Evolutionary conservation across 148 eudicot genomes (phyloP), one percentile per base, ranked within the genome.

Genomic region (Simmondsia chinensis): DNA sequence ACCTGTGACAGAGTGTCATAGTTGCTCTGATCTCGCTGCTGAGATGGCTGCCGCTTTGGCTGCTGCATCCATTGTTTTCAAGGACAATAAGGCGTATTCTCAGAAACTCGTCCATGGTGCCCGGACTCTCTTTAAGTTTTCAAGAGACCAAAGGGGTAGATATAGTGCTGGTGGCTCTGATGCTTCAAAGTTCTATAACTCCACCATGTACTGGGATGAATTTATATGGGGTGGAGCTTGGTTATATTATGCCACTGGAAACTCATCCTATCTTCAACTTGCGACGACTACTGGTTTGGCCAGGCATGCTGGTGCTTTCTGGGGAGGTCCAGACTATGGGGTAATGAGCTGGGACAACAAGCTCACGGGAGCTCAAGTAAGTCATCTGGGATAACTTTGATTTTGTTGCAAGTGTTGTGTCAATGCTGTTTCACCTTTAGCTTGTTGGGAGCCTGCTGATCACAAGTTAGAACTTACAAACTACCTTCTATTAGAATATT

Each of bases 11-110:
- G 54, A 33, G 26, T 87, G 96, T 35, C 56, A 56, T 38, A 20
- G 48, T 35, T 87, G 96, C 63, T 83, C 94, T 1, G 96, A 87
- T 30, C 96, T 87, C 43, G 88, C 80, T 50, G 94, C 78, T 7
- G 96, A 87, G 40, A 87, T 87, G 94, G 77, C 96, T 19, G 96
- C 96, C 51, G 77, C 85, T 54, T 60, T 87, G 61, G 96, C 94
- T 30, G 48, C 96, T 6, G 94, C 96, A 18, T 87, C 96, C 16
- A 87, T 87, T 23, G 96, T 87, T 33, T 87, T 87, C 57, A 87
- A 83, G 47, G 96, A 87, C 55, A 69, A 83, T 55, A 87, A 79
- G 62, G 80, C 76, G 18, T 87, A 87, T 55, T 87, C 94, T 27
- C 64, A 70, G 67, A 82, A 87, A 69, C 85, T 87, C 55, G 88